Evolutionary conservation across 306 rosid genomes (phyloP).

Genomic region (Luffa acutangula): DNA sequence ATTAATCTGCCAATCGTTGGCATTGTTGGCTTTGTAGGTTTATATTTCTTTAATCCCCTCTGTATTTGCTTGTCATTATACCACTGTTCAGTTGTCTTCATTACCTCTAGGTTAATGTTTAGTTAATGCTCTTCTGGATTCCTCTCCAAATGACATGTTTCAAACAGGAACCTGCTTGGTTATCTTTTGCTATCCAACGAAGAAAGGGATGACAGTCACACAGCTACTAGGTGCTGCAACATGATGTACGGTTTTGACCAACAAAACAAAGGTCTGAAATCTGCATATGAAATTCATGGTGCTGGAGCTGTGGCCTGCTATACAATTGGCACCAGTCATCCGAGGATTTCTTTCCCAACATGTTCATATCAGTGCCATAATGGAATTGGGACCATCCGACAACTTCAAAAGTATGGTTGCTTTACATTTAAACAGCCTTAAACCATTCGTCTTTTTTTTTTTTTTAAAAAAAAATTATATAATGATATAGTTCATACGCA

Average conservation of each 20-base stretch:
- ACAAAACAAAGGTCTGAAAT: conserved; percentile 43
- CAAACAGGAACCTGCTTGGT: conserved; percentile 79
- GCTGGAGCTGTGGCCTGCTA: conserved; percentile 87
- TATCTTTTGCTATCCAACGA: conserved; percentile 59
- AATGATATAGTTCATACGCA: not conserved
- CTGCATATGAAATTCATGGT: conserved; percentile 56
- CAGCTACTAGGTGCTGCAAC: conserved; percentile 65
- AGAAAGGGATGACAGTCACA: conserved; percentile 43
- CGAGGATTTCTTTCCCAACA: conserved; percentile 59
- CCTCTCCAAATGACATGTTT: conserved; percentile 9
- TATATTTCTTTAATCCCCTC: not conserved
- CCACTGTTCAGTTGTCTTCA: not conserved
- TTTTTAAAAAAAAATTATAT: too few species aligned
- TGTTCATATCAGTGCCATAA: conserved; percentile 45
- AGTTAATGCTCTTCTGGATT: not conserved
- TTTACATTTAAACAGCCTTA: not conserved
- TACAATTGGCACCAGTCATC: conserved; percentile 38
- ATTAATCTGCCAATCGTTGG: not conserved
- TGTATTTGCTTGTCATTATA: not conserved
- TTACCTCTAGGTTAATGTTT: not conserved
- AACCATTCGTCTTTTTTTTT: not conserved
- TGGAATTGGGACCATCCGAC: conserved; percentile 35
- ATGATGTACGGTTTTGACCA: conserved; percentile 27
- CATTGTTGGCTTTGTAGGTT: not conserved
- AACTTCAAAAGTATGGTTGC: conserved; percentile 55